Base-by-base conservation (phyloP, 1,284 basidiomycete genomes). In the Butyriboletus appendiculatus region DNA sequence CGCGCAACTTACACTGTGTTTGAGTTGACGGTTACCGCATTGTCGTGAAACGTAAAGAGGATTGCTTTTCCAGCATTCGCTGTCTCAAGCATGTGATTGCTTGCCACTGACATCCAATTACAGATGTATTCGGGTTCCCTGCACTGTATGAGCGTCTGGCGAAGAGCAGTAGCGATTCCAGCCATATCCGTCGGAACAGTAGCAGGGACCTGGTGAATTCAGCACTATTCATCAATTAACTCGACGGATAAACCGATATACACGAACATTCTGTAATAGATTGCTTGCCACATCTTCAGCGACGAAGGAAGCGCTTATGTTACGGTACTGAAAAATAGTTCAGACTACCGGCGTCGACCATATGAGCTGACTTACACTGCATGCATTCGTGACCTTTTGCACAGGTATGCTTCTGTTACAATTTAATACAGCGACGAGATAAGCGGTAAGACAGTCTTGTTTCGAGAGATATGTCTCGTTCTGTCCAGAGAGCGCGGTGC, bases 361-460 rank as follows among this genome's bases (percentile, higher is more conserved):
- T 28, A 26, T 10, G 30, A n/a, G 33, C 16, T 30, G 16, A 61
- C 68, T 54, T 44, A 74, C 72, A 30, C 63, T 70, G 28, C 63
- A 60, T 5, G 62, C 61, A 33, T 72, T 73, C 4, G 60, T 64
- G 12, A 74, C 54, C 34, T 24, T 55, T 20, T 48, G 50, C 5
- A 55, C 46, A 26, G 52, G 24, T 42, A 32, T 16, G 46, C 53
- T 18, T 41, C 35, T 52, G 34, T 59, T 55, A 3, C 59, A 42
- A 33, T 67, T 69, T 4, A 73, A 51, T 7, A 64, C 49, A 5
- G 55, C 47, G 18, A 66, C 59, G 8, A 74, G 20, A 48, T 67
- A 71, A 16, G 74, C 73, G 0, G 62, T 64, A 45, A 74, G 59
- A 48, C 68, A 68, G 44, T 75, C 73, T 9, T 73, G 71, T 8